These are phyloP conservation scores for Ettlia oleoabundans DNA, from an alignment of 139 green algal genomes.

Conservation along the genomic window DNA sequence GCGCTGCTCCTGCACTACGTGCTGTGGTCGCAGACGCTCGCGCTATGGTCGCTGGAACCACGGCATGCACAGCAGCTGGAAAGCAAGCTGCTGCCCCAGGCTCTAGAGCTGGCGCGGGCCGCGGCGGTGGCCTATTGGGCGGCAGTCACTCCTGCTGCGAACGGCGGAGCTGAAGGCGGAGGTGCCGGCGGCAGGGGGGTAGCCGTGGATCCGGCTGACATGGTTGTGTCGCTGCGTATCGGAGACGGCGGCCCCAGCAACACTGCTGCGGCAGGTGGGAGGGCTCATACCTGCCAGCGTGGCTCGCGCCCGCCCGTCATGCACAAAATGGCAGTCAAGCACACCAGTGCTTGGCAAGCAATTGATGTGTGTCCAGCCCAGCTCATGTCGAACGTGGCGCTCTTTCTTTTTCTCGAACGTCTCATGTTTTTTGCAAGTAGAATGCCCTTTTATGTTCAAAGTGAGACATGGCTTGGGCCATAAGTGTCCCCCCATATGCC, in stretches of 20 bases:
- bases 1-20: slow-evolving; percentile 30
- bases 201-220: slow-evolving; percentile 3
- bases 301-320: too few species aligned
- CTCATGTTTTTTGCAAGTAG: too few species aligned
- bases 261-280: background rate
- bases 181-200: background rate
- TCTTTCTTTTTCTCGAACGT: too few species aligned
- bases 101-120: slow-evolving; percentile 12
- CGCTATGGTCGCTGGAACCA: background rate
- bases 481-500: too few species aligned
- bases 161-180: background rate
- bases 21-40: slow-evolving; percentile 6
- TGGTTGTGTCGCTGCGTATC: slow-evolving; percentile 26
- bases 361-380: too few species aligned
- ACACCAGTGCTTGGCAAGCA: too few species aligned
- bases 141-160: slow-evolving; percentile 7
- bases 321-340: too few species aligned
- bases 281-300: too few species aligned
- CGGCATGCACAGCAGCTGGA: slow-evolving; percentile 12
- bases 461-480: too few species aligned
- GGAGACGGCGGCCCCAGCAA: background rate
- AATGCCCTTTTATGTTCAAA: too few species aligned
- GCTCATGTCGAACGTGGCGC: too few species aligned
- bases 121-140: slow-evolving; percentile 33
- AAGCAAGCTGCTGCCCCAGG: background rate